A percentile compares a stretch with the other conserved stretches of the same genome.
These are phyloP conservation scores for Yarrowia keelungensis DNA, from an alignment of 805 yeast species.

Conservation along the genomic window DNA sequence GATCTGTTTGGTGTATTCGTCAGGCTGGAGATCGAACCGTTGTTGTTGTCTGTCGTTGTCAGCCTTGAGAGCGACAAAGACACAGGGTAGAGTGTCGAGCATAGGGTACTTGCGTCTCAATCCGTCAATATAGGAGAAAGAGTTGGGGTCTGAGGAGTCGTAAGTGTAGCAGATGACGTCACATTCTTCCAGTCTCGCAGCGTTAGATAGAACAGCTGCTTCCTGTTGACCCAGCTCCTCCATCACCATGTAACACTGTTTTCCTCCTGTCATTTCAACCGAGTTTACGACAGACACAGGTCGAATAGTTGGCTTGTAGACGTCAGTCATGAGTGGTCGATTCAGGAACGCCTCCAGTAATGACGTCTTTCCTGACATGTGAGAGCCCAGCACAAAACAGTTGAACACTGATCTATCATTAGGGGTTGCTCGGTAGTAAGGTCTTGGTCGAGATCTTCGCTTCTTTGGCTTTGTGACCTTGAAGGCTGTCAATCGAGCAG, in stretches of 20 bases:
- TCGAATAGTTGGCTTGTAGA: slow-evolving; percentile 79
- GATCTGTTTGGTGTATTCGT: slow-evolving; percentile 73
- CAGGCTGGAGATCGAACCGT: slow-evolving; percentile 84
- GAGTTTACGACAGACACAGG: slow-evolving; percentile 88
- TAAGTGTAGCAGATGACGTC: slow-evolving; percentile 90
- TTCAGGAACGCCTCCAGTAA: slow-evolving; percentile 81
- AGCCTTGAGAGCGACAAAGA: slow-evolving; percentile 92
- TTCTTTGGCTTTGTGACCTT: slow-evolving; percentile 84
- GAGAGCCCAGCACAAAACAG: slow-evolving; percentile 85
- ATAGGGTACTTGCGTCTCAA: slow-evolving; percentile 65
- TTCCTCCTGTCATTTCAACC: slow-evolving; percentile 92
- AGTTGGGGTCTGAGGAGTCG: slow-evolving; percentile 95
- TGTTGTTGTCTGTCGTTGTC: slow-evolving; percentile 97
- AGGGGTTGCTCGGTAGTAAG: slow-evolving; percentile 69
- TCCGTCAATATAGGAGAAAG: slow-evolving; percentile 81
- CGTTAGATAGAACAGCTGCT: slow-evolving; percentile 78
- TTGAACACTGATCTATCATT: slow-evolving; percentile 89
- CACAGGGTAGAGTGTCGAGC: slow-evolving; percentile 73
- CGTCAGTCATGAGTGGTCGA: slow-evolving; percentile 65
- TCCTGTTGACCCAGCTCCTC: slow-evolving; percentile 91
- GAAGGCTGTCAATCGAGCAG: slow-evolving; percentile 47
- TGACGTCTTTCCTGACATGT: slow-evolving; percentile 87
- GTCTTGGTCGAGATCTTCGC: slow-evolving; percentile 68
- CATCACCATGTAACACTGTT: slow-evolving; percentile 87
- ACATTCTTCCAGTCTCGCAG: slow-evolving; percentile 73